Conservation (phyloP, 106 monocot species). For the Hemerocallis citrina region DNA sequence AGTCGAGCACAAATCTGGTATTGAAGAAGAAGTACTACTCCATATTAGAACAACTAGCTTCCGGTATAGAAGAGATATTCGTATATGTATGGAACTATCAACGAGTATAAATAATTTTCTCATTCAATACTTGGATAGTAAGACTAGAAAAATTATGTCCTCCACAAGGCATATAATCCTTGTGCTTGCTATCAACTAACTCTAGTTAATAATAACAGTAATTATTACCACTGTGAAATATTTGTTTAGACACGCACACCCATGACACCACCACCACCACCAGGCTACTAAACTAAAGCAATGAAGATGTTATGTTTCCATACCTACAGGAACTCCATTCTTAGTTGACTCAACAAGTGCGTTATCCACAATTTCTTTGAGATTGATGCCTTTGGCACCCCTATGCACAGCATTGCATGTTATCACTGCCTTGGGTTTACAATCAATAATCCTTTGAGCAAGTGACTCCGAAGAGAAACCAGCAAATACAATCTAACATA, state of each 20-base stretch:
- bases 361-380: conserved; percentile 82
- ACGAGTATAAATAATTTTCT: background rate
- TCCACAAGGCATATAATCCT: too few relatives aligned
- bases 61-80: too few relatives aligned
- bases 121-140: background rate
- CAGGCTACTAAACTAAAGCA: background rate
- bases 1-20: conserved; percentile 76
- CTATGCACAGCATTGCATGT: conserved; percentile 93
- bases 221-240: too few relatives aligned
- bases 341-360: conserved; percentile 51
- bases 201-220: too few relatives aligned
- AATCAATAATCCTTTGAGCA: conserved; percentile 89
- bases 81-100: background rate
- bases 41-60: too few relatives aligned
- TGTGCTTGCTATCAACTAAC: too few relatives aligned
- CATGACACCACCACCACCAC: too few relatives aligned
- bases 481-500: conserved; percentile 89
- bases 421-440: conserved; percentile 88
- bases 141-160: too few relatives aligned
- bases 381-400: conserved; percentile 67
- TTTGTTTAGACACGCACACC: too few relatives aligned
- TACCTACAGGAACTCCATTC: conserved; percentile 69
- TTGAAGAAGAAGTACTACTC: too few relatives aligned
- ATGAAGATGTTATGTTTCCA: background rate
- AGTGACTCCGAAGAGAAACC: conserved; percentile 94